These are phyloP conservation scores for Trametes versicolor DNA, from an alignment of 1,284 basidiomycete genomes.

Conservation along the genomic window DNA sequence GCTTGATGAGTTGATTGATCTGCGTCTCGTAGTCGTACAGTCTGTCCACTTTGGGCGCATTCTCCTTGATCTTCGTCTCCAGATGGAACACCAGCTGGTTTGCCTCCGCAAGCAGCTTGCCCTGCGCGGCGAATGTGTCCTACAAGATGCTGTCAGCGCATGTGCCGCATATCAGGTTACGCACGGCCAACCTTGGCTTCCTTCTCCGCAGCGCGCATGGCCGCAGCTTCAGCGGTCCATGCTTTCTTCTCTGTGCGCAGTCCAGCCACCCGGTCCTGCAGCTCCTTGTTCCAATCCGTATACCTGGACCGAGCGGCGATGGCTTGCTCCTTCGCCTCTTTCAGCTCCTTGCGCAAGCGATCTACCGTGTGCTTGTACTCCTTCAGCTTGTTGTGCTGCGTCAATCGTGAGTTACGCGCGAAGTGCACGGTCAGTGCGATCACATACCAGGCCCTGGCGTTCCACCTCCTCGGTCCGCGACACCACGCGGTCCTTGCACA, in stretches of 20 bases:
- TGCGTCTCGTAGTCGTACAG: slow-evolving; percentile 77
- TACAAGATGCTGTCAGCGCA: slow-evolving; percentile 41
- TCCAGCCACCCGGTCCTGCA: slow-evolving; percentile 72
- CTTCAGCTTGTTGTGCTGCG: slow-evolving; percentile 79
- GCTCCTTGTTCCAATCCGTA: slow-evolving; percentile 75
- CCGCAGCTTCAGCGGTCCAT: slow-evolving; percentile 69
- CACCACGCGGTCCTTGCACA: slow-evolving; percentile 78
- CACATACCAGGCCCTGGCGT: slow-evolving; percentile 78
- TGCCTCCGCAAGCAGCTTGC: slow-evolving; percentile 69
- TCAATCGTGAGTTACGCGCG: slow-evolving; percentile 1
- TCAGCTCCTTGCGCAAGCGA: slow-evolving; percentile 67
- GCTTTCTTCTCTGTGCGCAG: slow-evolving; percentile 74
- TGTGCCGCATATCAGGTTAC: neutral
- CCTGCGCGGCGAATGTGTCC: slow-evolving; percentile 76
- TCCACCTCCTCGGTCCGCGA: slow-evolving; percentile 80
- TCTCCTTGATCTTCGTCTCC: slow-evolving; percentile 74
- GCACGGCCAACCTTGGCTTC: slow-evolving; percentile 63
- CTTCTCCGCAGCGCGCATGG: slow-evolving; percentile 69
- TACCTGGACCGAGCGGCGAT: slow-evolving; percentile 72
- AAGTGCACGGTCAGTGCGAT: neutral
- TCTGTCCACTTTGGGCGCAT: slow-evolving; percentile 76
- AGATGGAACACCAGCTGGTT: slow-evolving; percentile 66
- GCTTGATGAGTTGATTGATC: slow-evolving; percentile 75
- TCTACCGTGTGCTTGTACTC: slow-evolving; percentile 74
- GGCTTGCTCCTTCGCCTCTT: slow-evolving; percentile 71